Conservation (phyloP, 225 moss, liverwort and hornwort species). For the Ulota crispa region DNA sequence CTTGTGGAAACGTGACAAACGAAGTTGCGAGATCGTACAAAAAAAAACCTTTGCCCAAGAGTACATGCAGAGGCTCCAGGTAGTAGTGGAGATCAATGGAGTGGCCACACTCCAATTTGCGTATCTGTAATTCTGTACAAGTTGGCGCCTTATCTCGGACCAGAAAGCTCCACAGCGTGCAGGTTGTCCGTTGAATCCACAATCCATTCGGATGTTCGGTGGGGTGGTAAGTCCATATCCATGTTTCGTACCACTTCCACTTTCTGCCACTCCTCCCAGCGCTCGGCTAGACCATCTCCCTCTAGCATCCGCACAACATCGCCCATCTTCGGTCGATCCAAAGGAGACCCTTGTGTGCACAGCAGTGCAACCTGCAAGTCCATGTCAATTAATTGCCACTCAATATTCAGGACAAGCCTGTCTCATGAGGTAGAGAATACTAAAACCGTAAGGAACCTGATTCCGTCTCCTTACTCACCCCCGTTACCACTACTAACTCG, state of each 20-base stretch:
- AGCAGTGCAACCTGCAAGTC: slow-evolving; percentile 75
- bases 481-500: background rate
- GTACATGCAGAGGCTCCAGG: slow-evolving; percentile 27
- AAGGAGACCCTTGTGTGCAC: slow-evolving; percentile 86
- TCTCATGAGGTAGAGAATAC: background rate
- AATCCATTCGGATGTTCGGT: slow-evolving; percentile 84
- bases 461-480: background rate
- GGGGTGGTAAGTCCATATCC: slow-evolving; percentile 80
- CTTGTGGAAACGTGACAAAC: slow-evolving; percentile 27
- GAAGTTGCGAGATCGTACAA: slow-evolving; percentile 25
- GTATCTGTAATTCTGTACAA: slow-evolving; percentile 40
- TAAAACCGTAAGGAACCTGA: background rate
- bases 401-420: slow-evolving; percentile 2
- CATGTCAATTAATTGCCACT: slow-evolving; percentile 10
- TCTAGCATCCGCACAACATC: slow-evolving; percentile 95
- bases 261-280: slow-evolving; percentile 98
- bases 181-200: slow-evolving; percentile 90
- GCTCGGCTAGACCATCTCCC: slow-evolving; percentile 90
- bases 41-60: slow-evolving; percentile 24
- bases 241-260: slow-evolving; percentile 86
- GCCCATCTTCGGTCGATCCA: slow-evolving; percentile 91
- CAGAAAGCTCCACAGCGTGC: slow-evolving; percentile 95
- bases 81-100: slow-evolving; percentile 23
- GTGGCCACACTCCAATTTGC: slow-evolving; percentile 21
- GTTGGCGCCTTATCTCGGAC: slow-evolving; percentile 50